Conservation (phyloP, 768 basidiomycete species). For the Cyclocybe cylindracea region DNA sequence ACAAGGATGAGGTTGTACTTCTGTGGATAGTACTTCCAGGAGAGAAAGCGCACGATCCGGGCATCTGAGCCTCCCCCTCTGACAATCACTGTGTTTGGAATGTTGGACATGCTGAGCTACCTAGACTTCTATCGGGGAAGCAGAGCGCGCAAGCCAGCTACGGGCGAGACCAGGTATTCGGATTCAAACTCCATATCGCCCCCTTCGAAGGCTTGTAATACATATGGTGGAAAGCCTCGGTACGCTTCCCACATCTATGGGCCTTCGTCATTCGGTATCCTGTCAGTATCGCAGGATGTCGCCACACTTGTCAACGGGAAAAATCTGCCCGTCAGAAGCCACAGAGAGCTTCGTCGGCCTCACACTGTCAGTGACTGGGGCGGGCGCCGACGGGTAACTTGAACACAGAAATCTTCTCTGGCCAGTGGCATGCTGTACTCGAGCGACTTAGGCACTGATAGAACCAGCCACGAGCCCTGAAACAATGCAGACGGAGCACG, state of each 20-base stretch:
- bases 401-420: no score
- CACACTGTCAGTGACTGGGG: no score
- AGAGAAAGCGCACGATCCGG: constrained; percentile 45
- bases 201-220: background rate
- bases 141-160: background rate
- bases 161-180: background rate
- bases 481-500: no score
- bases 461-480: no score
- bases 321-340: no score
- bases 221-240: background rate
- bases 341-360: no score
- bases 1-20: constrained; percentile 58
- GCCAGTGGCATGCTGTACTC: no score
- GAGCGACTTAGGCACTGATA: no score
- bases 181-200: no score
- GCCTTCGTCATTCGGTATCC: background rate
- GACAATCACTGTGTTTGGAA: constrained; percentile 23
- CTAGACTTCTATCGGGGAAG: no score
- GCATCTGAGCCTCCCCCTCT: constrained; percentile 58
- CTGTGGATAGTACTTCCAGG: constrained; percentile 45
- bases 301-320: constrained; percentile 1
- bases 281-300: constrained; percentile 3
- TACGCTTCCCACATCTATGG: constrained; percentile 7
- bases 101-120: constrained; percentile 14
- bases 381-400: no score